phyloP scores from a whole-genome alignment of 352 stramenopile genomes.

The Thalassiosira hispida region DNA sequence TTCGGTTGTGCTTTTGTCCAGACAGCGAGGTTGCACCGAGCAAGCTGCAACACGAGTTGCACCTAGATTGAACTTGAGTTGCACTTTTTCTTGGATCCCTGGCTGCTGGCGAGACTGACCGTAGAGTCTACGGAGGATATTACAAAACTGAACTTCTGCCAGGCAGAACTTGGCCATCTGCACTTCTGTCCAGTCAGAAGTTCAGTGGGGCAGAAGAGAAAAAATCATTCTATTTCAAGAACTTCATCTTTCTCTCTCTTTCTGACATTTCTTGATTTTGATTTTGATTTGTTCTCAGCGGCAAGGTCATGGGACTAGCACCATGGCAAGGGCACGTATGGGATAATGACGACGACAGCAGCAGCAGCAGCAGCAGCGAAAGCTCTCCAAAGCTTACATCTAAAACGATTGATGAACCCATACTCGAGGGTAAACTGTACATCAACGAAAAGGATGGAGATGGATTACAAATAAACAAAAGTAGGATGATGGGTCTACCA shows the following conservation, averaged over 20 bases:
- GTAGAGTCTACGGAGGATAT: too few species aligned
- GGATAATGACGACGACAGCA: slow-evolving; percentile 29
- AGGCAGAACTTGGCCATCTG: too few species aligned
- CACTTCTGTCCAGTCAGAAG: too few species aligned
- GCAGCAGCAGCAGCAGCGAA: background rate
- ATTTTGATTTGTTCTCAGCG: slow-evolving; percentile 9
- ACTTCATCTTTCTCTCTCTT: slow-evolving; percentile 17
- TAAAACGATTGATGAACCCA: slow-evolving; percentile 38
- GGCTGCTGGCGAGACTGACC: too few species aligned
- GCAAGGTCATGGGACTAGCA: slow-evolving; percentile 87
- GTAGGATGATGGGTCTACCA: slow-evolving; percentile 60
- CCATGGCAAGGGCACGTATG: slow-evolving; percentile 73
- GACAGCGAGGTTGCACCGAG: too few species aligned
- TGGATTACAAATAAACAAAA: slow-evolving; percentile 64
- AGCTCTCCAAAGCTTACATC: slow-evolving; percentile 20
- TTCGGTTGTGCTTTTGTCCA: too few species aligned
- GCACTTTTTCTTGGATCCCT: too few species aligned
- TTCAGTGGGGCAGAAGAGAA: too few species aligned
- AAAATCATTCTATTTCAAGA: too few species aligned
- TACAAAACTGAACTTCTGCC: too few species aligned
- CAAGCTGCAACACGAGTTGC: too few species aligned
- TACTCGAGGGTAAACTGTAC: slow-evolving; percentile 70
- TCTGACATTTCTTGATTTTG: background rate
- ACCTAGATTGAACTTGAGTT: too few species aligned
- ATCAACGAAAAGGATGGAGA: slow-evolving; percentile 22